Evolutionary conservation across 306 rosid species (phyloP), one percentile per base, ranked within the genome.

Genomic region (Purshia tridentata): DNA sequence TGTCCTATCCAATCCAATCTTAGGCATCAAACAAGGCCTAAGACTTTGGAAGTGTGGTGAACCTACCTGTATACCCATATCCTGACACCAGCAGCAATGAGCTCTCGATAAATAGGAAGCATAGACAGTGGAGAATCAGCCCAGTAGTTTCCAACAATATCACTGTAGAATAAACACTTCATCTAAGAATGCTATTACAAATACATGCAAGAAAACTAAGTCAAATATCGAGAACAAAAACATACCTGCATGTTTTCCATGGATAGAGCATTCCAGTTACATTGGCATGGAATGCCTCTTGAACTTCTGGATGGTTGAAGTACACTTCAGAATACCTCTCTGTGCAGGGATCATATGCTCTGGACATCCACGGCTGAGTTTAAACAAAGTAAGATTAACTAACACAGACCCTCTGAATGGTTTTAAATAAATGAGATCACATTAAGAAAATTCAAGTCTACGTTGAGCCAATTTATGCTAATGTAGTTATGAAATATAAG

Each of bases 271-370:
- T 61, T 56, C 77, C 79, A 40, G 99, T 91, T 44, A 88, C 82
- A 82, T 95, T 95, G 81, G 98, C 98, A 87, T 90, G 98, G 68
- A 95, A 72, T 65, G 99, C 97, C 80, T 84, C 79, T 81, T 91
- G 99, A 88, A 95, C 98, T 47, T 87, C 93, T 10, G 98, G 99
- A 69, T 19, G 92, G 76, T 95, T 95, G 87, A 87, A 95, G 81
- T 95, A 95, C 80, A 57, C 74, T 48, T 80, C 80, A 4, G 99
- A 88, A 69, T 88, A 65, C 85, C 99, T 88, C 81, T 87, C 96
- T 0, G 98, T 86, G 80, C 99, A 95, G 8, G 99, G 99, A 87
- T 95, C 99, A 29, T 95, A 91, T 61, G 91, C 97, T 78, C 93
- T 80, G 39, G 88, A 91, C 96, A 91, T 91, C 98, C 99, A 91